Percentiles rank a stretch among this genome's conserved stretches.
phyloP scores from a whole-genome alignment of 257 asterid species.

The Rehmannia glutinosa region DNA sequence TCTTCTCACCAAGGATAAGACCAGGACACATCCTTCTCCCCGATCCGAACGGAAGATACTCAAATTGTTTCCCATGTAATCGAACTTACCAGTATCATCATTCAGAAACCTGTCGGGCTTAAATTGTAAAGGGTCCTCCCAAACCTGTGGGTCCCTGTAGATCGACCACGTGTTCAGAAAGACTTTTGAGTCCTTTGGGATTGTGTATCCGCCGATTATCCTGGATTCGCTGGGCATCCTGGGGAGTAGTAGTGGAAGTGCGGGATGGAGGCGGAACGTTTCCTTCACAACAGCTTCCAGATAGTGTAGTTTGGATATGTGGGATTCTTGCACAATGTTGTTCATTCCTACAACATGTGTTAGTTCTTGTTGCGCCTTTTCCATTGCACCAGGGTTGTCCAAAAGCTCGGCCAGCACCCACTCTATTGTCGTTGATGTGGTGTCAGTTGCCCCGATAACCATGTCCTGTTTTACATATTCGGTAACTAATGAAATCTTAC shows the following conservation, averaged over 20 bases:
- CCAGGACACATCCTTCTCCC: slow-evolving; percentile 44
- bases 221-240: slow-evolving; percentile 19
- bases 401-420: slow-evolving; percentile 36
- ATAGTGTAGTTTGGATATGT: slow-evolving; percentile 29
- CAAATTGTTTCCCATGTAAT: slow-evolving; percentile 31
- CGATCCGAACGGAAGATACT: slow-evolving; percentile 45
- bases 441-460: slow-evolving; percentile 33
- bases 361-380: slow-evolving; percentile 33
- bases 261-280: slow-evolving; percentile 37
- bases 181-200: slow-evolving; percentile 30
- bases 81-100: neutral
- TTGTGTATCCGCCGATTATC: slow-evolving; percentile 26
- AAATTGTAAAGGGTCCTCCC: slow-evolving; percentile 44
- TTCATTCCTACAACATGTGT: slow-evolving; percentile 25
- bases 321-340: slow-evolving; percentile 36
- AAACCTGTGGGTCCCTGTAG: slow-evolving; percentile 35
- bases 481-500: too few species aligned
- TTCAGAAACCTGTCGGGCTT: slow-evolving; percentile 40
- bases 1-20: slow-evolving; percentile 32
- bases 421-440: slow-evolving; percentile 28
- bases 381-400: slow-evolving; percentile 14
- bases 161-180: slow-evolving; percentile 30
- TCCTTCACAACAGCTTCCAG: slow-evolving; percentile 39
- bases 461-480: too few species aligned
- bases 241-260: slow-evolving; percentile 33